Base-by-base conservation (phyloP, 257 asterid species). In the Forsythia viridissima region DNA sequence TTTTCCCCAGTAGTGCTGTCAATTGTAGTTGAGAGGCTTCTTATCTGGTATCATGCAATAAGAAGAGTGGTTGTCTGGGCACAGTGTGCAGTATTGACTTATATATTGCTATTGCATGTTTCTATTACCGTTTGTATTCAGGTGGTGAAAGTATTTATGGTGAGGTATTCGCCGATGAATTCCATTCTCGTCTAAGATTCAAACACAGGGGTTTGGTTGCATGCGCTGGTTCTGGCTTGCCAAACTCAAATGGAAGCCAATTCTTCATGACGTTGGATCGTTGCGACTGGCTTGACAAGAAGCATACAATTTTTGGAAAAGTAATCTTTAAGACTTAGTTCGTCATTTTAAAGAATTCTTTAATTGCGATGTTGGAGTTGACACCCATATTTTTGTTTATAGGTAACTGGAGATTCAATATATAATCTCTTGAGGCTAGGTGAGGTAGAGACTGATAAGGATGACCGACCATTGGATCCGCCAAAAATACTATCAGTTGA, bases 141-240 rank as follows among this genome's bases (percentile, higher is more conserved):
- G 99, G 98, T 20, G 97, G 98, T 71, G 97, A 96, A 84, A 96
- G 99, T 77, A 93, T 96, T 71, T 96, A 96, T 76, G 99, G 97
- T n/a, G 89, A 91, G 86, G 91, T 79, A 13, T 96, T 96, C 81
- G 84, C 94, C 0, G 99, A 92, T 13, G 98, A 96, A 81, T 91
- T 92, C 77, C 99, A 96, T 90, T 93, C 99, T 41, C 98, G 99
- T 36, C 82, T 96, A 61, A 89, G 99, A 83, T 96, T 96, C 82
- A 96, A 96, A 86, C 99, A 96, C 77, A 89, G 99, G 87, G 99
- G 99, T 74, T 82, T 96, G 86, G 97, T 96, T 70, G 99, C 99
- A 3, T 96, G 96, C 80, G 99, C 99, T n/a, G 92, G 97, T 80
- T 48, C 94, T 79, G 97, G 91, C 59, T 70, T 89, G 34, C 96